phyloP scores from a whole-genome alignment of 306 rosid species.

The Geum urbanum region DNA sequence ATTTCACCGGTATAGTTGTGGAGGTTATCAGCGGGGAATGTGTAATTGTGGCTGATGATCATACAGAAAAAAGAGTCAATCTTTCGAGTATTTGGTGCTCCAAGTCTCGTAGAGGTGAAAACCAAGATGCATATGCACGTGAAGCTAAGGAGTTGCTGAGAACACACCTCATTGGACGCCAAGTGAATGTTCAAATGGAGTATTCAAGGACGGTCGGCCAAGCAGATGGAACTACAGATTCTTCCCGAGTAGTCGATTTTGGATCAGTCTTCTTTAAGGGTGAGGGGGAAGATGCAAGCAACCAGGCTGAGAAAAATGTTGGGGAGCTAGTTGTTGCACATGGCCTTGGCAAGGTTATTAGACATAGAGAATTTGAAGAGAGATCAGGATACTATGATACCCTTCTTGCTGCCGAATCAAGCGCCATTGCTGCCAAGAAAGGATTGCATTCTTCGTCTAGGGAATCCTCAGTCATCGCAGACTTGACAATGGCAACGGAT shows the following conservation, averaged over 20 bases:
- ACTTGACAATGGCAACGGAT: too few species aligned
- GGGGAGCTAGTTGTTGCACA: conserved; percentile 71
- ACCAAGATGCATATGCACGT: conserved; percentile 95
- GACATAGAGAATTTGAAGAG: conserved; percentile 94
- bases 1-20: conserved; percentile 89
- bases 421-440: conserved; percentile 70
- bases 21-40: conserved; percentile 99
- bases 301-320: conserved; percentile 53
- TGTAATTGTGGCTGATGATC: conserved; percentile 83
- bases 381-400: conserved; percentile 85
- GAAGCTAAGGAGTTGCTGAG: conserved; percentile 95
- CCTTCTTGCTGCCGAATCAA: conserved; percentile 91
- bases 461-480: too few species aligned
- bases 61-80: conserved; percentile 88
- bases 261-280: conserved; percentile 55
- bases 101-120: conserved; percentile 89
- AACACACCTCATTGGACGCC: conserved; percentile 74
- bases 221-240: conserved; percentile 38
- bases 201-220: conserved; percentile 67
- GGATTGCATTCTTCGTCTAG: conserved; percentile 33
- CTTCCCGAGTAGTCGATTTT: conserved; percentile 48
- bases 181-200: conserved; percentile 91
- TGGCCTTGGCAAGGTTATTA: conserved; percentile 79
- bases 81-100: conserved; percentile 97
- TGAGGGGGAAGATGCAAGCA: conserved; percentile 61